phyloP scores from a whole-genome alignment of 2,329 filamentous ascomycete genomes.

The Colletotrichum shisoi region DNA sequence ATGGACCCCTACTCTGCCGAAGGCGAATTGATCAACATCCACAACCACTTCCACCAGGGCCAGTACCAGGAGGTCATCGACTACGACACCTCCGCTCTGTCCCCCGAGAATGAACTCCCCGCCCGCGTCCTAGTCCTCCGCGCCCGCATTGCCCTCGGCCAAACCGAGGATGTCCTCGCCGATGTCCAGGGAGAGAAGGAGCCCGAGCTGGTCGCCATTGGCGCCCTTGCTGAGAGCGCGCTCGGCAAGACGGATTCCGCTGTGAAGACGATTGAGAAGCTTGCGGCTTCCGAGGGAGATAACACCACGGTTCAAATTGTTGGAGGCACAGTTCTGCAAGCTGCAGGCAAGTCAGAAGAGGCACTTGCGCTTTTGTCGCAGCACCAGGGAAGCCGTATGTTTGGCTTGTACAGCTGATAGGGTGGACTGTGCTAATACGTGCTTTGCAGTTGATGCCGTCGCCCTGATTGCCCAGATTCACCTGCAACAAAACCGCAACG shows the following conservation, averaged over 20 bases:
- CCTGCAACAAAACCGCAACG: constrained; percentile 87
- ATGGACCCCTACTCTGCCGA: constrained; percentile 77
- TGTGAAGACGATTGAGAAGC: constrained; percentile 68
- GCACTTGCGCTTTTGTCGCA: constrained; percentile 80
- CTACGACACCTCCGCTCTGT: constrained; percentile 83
- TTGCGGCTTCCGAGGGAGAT: constrained; percentile 72
- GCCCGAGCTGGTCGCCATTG: constrained; percentile 79
- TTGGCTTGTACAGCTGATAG: not conserved
- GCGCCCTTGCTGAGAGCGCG: constrained; percentile 74
- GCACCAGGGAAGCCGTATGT: constrained; percentile 86
- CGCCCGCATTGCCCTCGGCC: constrained; percentile 81
- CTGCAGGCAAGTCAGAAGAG: constrained; percentile 81
- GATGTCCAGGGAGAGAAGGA: constrained; percentile 70
- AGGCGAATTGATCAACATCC: constrained; percentile 75
- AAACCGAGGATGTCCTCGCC: constrained; percentile 75
- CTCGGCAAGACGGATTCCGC: constrained; percentile 70
- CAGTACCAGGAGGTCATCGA: constrained; percentile 88
- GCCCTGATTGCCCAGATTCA: constrained; percentile 92
- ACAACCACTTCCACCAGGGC: constrained; percentile 77
- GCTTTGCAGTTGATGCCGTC: constrained; percentile 71
- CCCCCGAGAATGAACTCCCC: constrained; percentile 76
- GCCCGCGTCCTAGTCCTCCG: constrained; percentile 82
- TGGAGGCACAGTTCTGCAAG: constrained; percentile 81
- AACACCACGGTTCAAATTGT: constrained; percentile 84
- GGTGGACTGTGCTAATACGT: constrained; percentile 22